Conservation (phyloP, 1,139 yeast genomes). For the Candida sp. region DNA sequence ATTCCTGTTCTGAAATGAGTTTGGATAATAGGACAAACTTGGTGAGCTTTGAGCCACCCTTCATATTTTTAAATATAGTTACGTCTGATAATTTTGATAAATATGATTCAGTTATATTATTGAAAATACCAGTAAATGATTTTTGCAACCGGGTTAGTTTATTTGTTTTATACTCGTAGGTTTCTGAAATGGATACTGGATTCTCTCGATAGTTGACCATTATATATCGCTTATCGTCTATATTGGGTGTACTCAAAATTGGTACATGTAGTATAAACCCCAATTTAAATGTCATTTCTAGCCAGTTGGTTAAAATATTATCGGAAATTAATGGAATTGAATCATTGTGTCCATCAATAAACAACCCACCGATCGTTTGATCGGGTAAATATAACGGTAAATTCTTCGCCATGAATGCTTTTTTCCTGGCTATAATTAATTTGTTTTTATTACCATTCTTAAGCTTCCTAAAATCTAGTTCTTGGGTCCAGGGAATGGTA, state of each 20-base stretch:
- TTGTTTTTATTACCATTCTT: slow-evolving; percentile 3
- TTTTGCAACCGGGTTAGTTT: background rate
- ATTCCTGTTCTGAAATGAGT: background rate
- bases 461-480: slow-evolving; percentile 8
- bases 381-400: slow-evolving; percentile 25
- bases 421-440: slow-evolving; percentile 19
- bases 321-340: slow-evolving; percentile 28
- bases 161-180: slow-evolving; percentile 10
- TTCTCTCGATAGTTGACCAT: slow-evolving; percentile 14
- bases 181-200: slow-evolving; percentile 16
- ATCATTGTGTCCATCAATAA: slow-evolving; percentile 6
- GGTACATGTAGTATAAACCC: slow-evolving; percentile 26
- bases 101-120: background rate
- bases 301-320: slow-evolving; percentile 22
- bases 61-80: background rate
- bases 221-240: slow-evolving; percentile 19
- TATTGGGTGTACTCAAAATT: slow-evolving; percentile 25
- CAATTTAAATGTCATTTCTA: slow-evolving; percentile 20
- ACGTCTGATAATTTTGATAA: background rate
- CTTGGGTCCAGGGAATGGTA: slow-evolving; percentile 22
- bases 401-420: slow-evolving; percentile 18
- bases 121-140: background rate
- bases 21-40: background rate
- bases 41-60: background rate
- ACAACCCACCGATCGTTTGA: slow-evolving; percentile 24